phyloP scores from a whole-genome alignment of 768 basidiomycete genomes.

The Zangia roseola region DNA sequence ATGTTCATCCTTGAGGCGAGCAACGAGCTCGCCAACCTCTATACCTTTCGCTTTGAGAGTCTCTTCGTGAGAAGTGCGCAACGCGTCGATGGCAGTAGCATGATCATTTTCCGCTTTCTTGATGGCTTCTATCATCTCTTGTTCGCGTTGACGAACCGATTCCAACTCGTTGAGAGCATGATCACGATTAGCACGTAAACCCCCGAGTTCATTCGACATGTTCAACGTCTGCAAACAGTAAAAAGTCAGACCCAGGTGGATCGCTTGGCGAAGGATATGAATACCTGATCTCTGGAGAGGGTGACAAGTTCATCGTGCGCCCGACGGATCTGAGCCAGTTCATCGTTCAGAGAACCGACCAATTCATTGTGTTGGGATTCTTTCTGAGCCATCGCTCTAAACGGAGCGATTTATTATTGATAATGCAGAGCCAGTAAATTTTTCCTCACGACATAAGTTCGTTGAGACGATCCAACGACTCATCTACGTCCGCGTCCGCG shows the following conservation, averaged over 20 bases:
- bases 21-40: constrained; percentile 42
- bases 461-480: constrained; percentile 77
- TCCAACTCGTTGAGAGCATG: constrained; percentile 53
- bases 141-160: constrained; percentile 55
- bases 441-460: constrained; percentile 84
- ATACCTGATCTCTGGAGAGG: constrained; percentile 82
- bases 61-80: constrained; percentile 46
- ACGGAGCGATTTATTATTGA: constrained; percentile 8
- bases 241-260: not conserved
- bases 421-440: constrained; percentile 2
- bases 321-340: constrained; percentile 67
- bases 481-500: constrained; percentile 51
- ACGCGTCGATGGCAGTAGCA: constrained; percentile 43
- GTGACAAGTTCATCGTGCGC: constrained; percentile 81
- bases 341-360: constrained; percentile 67
- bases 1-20: constrained; percentile 51
- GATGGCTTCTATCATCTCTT: constrained; percentile 48
- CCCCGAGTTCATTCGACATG: constrained; percentile 85
- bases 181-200: constrained; percentile 60
- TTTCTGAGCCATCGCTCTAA: constrained; percentile 95
- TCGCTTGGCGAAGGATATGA: constrained; percentile 3
- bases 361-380: constrained; percentile 85
- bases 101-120: constrained; percentile 52
- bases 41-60: constrained; percentile 40
- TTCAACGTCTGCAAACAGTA: constrained; percentile 59